phyloP scores from a whole-genome alignment of 2,329 filamentous ascomycete species.

The Cordyceps fumosorosea region DNA sequence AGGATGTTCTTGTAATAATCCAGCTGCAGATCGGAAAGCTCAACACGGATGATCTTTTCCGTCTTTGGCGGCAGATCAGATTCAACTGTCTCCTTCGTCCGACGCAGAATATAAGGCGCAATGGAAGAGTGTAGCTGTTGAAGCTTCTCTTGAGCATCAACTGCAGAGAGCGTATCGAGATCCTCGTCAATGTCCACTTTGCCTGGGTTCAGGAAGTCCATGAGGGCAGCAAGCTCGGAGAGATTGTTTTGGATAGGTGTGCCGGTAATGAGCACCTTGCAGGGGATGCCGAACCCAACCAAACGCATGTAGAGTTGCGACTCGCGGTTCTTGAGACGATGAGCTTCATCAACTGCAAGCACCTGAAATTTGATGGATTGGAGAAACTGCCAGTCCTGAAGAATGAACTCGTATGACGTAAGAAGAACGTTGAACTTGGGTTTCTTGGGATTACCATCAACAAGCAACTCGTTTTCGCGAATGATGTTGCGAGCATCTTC shows the following conservation, averaged over 20 bases:
- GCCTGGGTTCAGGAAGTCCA: slow-evolving; percentile 97
- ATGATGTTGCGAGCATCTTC: slow-evolving; percentile 82
- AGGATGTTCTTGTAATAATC: slow-evolving; percentile 99
- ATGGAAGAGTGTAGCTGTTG: slow-evolving; percentile 79
- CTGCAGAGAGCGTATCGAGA: slow-evolving; percentile 69
- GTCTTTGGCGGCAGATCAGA: slow-evolving; percentile 94
- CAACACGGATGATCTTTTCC: slow-evolving; percentile 97
- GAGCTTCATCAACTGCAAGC: slow-evolving; percentile 91
- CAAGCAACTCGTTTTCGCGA: slow-evolving; percentile 79
- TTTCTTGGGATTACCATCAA: slow-evolving; percentile 79
- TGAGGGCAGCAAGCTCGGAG: slow-evolving; percentile 81
- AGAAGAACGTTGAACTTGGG: slow-evolving; percentile 97
- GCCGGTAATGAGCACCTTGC: slow-evolving; percentile 88
- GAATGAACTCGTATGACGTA: slow-evolving; percentile 95
- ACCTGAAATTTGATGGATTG: slow-evolving; percentile 96
- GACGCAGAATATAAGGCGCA: slow-evolving; percentile 87
- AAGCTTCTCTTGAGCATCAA: slow-evolving; percentile 80
- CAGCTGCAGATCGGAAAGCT: slow-evolving; percentile 89
- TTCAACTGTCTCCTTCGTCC: slow-evolving; percentile 96
- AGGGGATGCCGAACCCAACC: slow-evolving; percentile 78
- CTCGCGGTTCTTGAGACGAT: slow-evolving; percentile 92
- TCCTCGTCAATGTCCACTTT: slow-evolving; percentile 87
- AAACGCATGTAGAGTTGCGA: slow-evolving; percentile 87
- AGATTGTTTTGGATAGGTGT: slow-evolving; percentile 97
- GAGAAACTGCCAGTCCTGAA: slow-evolving; percentile 77